Conservation (phyloP, 108 stramenopile genomes). For the Nannochloropsis gaditana region DNA sequence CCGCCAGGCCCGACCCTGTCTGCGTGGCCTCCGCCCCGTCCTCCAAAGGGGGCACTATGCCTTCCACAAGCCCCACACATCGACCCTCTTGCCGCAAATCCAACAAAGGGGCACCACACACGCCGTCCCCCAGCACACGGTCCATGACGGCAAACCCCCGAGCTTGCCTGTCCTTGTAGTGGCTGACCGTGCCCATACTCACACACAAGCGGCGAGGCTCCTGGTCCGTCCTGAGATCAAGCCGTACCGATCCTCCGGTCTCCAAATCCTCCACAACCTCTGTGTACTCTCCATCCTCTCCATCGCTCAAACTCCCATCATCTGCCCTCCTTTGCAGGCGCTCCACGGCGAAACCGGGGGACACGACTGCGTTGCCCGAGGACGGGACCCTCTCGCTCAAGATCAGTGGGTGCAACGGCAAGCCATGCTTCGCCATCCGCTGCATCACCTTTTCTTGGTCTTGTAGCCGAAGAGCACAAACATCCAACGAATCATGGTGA, state of each 20-base stretch:
- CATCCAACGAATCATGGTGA: background rate
- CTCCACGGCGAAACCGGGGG: background rate
- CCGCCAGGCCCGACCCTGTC: background rate
- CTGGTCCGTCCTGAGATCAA: background rate
- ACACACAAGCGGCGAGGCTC: background rate
- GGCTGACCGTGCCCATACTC: slow-evolving; percentile 7
- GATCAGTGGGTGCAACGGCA: background rate
- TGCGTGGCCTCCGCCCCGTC: background rate
- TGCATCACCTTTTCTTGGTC: background rate
- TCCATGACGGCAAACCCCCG: background rate
- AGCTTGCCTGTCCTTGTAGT: background rate
- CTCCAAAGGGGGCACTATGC: background rate
- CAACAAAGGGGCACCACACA: slow-evolving; percentile 19
- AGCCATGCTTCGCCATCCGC: background rate
- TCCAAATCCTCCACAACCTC: background rate
- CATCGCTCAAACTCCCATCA: background rate
- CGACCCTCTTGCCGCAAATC: background rate
- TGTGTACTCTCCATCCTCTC: background rate
- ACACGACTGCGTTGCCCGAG: background rate
- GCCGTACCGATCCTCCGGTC: background rate
- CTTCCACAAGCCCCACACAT: slow-evolving; percentile 15
- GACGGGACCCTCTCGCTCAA: background rate
- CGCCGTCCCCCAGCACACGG: background rate
- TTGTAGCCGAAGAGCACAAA: background rate
- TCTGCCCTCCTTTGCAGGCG: background rate